These are phyloP conservation scores for Dentipellis sp. DNA, from an alignment of 768 basidiomycete species.

Conservation along the genomic window DNA sequence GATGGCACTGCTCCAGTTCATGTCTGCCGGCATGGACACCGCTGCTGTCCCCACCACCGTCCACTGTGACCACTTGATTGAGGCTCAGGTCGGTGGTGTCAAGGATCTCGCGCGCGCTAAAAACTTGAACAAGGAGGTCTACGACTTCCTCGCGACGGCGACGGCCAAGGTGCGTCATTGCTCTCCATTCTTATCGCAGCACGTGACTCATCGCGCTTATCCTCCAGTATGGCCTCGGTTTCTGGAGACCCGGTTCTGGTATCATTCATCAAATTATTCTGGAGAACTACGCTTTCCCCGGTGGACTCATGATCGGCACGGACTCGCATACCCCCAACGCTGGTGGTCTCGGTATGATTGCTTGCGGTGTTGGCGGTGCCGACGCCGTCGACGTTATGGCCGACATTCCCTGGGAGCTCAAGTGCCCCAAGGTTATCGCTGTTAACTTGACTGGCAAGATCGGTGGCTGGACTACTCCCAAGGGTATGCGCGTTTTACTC, in stretches of 20 bases:
- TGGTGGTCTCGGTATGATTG: constrained; percentile 98
- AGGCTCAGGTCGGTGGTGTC: constrained; percentile 89
- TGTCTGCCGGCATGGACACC: constrained; percentile 98
- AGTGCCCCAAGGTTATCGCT: constrained; percentile 99
- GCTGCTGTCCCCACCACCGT: constrained; percentile 97
- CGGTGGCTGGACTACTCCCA: constrained; percentile 94
- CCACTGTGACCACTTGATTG: constrained; percentile 98
- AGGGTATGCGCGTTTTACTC: constrained; percentile 43
- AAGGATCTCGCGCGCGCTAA: constrained; percentile 92
- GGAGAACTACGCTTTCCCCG: constrained; percentile 99
- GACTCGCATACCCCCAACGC: constrained; percentile 99
- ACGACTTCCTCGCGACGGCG: constrained; percentile 96
- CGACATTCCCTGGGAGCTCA: constrained; percentile 95
- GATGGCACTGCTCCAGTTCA: constrained; percentile 99
- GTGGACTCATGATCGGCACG: constrained; percentile 99
- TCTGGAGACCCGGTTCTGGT: constrained; percentile 99
- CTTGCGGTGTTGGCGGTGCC: constrained; percentile 98
- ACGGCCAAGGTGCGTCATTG: constrained; percentile 67
- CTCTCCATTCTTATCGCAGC: too few relatives aligned
- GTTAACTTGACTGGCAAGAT: constrained; percentile 95
- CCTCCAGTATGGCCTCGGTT: constrained; percentile 88
- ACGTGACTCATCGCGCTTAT: background rate
- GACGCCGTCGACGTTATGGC: constrained; percentile 99
- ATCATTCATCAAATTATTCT: constrained; percentile 99
- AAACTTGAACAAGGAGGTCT: constrained; percentile 95